A percentile compares a stretch with the other conserved stretches of the same genome.
These are phyloP conservation scores for Amylocystis lapponica DNA, from an alignment of 768 basidiomycete species.

Conservation along the genomic window DNA sequence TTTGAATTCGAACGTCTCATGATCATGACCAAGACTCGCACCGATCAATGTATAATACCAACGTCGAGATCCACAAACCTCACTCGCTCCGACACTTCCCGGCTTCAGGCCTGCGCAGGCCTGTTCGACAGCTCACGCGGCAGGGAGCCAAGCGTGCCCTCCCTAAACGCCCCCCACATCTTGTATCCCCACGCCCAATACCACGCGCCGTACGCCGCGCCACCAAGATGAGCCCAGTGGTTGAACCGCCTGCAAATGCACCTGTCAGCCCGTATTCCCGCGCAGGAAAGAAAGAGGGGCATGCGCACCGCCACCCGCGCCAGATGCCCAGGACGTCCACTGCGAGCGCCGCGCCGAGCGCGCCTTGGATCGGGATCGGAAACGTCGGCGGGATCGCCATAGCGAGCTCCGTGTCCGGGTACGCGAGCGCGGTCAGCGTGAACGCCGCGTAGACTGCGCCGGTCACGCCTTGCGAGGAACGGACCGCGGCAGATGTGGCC, in stretches of 20 bases:
- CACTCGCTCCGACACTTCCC: too few relatives aligned
- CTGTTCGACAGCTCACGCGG: background rate
- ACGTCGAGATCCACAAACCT: too few relatives aligned
- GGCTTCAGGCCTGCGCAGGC: too few relatives aligned
- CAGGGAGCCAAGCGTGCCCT: background rate
- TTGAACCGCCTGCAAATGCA: too few relatives aligned
- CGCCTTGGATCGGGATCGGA: constrained; percentile 70
- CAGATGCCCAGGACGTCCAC: constrained; percentile 71
- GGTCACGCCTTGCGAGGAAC: constrained; percentile 52
- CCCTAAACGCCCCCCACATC: constrained; percentile 27
- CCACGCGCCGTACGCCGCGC: constrained; percentile 71
- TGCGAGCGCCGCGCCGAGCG: constrained; percentile 60
- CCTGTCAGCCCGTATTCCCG: too few relatives aligned
- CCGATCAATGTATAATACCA: too few relatives aligned
- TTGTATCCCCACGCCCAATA: constrained; percentile 67
- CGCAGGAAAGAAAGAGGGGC: too few relatives aligned
- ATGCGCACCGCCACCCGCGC: constrained; percentile 77
- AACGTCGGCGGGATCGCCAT: constrained; percentile 74
- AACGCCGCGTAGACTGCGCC: constrained; percentile 81
- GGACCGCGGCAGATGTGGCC: too few relatives aligned
- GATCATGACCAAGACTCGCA: too few relatives aligned
- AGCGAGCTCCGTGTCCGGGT: constrained; percentile 71
- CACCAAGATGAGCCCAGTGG: constrained; percentile 88
- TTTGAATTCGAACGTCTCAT: too few relatives aligned
- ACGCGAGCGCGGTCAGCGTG: constrained; percentile 71